phyloP scores from a whole-genome alignment of 1,284 basidiomycete species.

The Apiotrichum mycotoxinovorans region DNA sequence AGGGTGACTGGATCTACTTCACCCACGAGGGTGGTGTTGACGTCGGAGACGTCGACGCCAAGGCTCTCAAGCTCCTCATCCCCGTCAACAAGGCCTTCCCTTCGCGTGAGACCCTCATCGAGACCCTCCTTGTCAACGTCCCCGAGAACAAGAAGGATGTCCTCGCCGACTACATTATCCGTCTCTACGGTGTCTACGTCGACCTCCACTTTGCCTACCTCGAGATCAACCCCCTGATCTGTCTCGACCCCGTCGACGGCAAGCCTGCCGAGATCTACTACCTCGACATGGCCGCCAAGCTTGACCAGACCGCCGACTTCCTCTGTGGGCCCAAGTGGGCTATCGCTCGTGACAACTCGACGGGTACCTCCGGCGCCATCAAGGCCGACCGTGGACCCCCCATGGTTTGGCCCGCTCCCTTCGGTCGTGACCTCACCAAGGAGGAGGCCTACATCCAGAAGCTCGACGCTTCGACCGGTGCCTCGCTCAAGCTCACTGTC shows the following conservation, averaged over 20 bases:
- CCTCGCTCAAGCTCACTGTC: constrained; percentile 96
- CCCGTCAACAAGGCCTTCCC: constrained; percentile 76
- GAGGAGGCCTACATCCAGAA: constrained; percentile 99
- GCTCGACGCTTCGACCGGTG: constrained; percentile 93
- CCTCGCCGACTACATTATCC: constrained; percentile 87
- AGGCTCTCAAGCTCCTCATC: constrained; percentile 86
- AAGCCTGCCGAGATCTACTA: constrained; percentile 82
- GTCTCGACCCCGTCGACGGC: constrained; percentile 74
- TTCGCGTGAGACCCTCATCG: constrained; percentile 68
- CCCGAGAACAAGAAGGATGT: constrained; percentile 75
- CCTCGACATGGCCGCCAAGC: constrained; percentile 99
- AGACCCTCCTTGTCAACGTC: constrained; percentile 73
- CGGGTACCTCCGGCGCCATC: constrained; percentile 57
- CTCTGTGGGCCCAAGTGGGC: constrained; percentile 99
- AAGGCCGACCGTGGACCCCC: constrained; percentile 91
- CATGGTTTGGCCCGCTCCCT: constrained; percentile 96
- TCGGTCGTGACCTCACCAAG: constrained; percentile 96
- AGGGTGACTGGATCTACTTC: constrained; percentile 96
- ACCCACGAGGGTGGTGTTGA: constrained; percentile 99
- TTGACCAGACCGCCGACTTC: constrained; percentile 94
- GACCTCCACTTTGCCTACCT: constrained; percentile 93
- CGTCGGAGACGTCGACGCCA: constrained; percentile 96
- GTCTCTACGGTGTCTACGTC: constrained; percentile 95
- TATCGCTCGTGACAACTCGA: constrained; percentile 82
- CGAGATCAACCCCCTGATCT: constrained; percentile 98